Evolutionary conservation across 305 asterid genomes (phyloP).

Genomic region (Solanum hybrid): DNA sequence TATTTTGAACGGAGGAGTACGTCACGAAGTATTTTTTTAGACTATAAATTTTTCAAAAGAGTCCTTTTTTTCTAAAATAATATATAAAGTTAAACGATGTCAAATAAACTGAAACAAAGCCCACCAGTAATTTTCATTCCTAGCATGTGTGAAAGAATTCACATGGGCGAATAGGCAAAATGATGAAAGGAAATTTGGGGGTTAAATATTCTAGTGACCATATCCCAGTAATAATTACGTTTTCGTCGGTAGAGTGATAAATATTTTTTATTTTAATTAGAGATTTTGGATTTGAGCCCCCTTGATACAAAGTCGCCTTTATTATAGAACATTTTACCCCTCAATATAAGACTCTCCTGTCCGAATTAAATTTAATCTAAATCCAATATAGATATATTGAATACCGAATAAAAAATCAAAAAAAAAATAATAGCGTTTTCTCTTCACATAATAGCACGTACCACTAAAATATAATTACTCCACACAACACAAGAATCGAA

Average conservation of each 20-base stretch:
- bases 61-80: too few species aligned
- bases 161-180: background rate
- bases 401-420: too few species aligned
- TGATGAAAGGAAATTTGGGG: background rate
- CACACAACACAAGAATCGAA: background rate
- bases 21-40: too few species aligned
- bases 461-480: background rate
- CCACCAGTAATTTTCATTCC: background rate
- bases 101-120: background rate
- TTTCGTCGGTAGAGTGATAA: too few species aligned
- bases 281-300: rapidly evolving
- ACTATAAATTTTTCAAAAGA: background rate
- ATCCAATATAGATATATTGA: too few species aligned
- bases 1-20: too few species aligned
- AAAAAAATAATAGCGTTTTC: background rate
- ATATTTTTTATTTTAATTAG: too few species aligned
- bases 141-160: background rate
- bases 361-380: too few species aligned
- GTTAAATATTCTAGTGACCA: background rate
- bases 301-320: rapidly evolving
- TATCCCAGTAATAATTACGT: background rate
- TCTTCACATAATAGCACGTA: background rate
- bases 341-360: background rate
- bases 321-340: too few species aligned
- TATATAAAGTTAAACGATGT: too few species aligned